A percentile compares a stretch with the other conserved stretches of the same genome.
Evolutionary conservation across 83 land plant species (phyloP).

Genomic region (Thuja plicata): DNA sequence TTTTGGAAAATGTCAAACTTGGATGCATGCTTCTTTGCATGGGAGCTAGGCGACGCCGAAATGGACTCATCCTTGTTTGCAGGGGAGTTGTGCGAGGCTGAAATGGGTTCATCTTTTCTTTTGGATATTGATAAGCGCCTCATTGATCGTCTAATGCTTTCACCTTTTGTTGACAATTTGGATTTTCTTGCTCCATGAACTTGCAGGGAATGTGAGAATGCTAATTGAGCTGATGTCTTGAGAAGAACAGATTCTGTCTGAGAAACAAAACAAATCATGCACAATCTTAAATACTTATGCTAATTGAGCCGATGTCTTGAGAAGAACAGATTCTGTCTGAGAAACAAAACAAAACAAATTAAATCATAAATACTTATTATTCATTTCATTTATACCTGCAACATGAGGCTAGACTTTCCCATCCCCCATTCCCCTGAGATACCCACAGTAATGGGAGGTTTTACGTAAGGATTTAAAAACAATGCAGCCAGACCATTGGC

Average conservation of each 20-base stretch:
- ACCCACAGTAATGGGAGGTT: not conserved
- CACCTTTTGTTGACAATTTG: not conserved
- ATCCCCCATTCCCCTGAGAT: conserved; percentile 2
- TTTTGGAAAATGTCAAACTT: not conserved
- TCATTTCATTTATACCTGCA: not conserved
- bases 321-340: not conserved
- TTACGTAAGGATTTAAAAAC: not conserved
- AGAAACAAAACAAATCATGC: too few species aligned
- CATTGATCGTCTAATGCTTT: not conserved
- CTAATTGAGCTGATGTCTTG: not conserved
- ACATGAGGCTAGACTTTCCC: not conserved
- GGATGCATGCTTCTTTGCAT: too few species aligned
- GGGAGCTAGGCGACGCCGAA: too few species aligned
- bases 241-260: not conserved
- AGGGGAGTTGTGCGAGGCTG: too few species aligned
- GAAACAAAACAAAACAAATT: not conserved
- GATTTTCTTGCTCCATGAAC: not conserved
- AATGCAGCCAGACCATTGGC: not conserved
- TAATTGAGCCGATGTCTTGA: not conserved
- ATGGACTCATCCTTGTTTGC: too few species aligned
- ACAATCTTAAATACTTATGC: too few species aligned
- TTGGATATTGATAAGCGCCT: not conserved
- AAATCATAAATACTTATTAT: too few species aligned
- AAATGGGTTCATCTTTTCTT: too few species aligned
- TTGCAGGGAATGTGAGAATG: not conserved